phyloP scores from a whole-genome alignment of 1,139 yeast genomes.

The Candida sanyaensis region DNA sequence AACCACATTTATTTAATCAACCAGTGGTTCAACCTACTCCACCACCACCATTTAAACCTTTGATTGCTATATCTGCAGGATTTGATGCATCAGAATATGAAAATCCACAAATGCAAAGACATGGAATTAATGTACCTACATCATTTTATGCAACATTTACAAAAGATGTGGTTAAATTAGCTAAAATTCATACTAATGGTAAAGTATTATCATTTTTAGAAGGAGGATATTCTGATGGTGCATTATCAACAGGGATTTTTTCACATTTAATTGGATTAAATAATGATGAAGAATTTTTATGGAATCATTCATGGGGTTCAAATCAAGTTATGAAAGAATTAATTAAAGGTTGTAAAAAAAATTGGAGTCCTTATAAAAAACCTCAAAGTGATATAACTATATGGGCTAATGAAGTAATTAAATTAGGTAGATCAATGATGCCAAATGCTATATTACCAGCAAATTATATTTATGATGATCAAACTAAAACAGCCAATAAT shows the following conservation, averaged over 20 bases:
- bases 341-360: slow-evolving; percentile 66
- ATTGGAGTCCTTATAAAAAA: slow-evolving; percentile 61
- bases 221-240: slow-evolving; percentile 89
- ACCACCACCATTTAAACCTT: slow-evolving; percentile 64
- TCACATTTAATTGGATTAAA: slow-evolving; percentile 72
- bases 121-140: slow-evolving; percentile 81
- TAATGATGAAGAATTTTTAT: slow-evolving; percentile 45
- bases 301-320: slow-evolving; percentile 68
- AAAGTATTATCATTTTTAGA: slow-evolving; percentile 72
- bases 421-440: slow-evolving; percentile 68
- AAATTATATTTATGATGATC: slow-evolving; percentile 37
- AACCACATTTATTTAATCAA: slow-evolving; percentile 30
- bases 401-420: slow-evolving; percentile 72
- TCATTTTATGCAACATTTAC: slow-evolving; percentile 76
- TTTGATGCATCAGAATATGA: slow-evolving; percentile 89
- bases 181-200: slow-evolving; percentile 61
- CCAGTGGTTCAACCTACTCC: slow-evolving; percentile 30
- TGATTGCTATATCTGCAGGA: slow-evolving; percentile 79
- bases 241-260: slow-evolving; percentile 76
- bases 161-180: slow-evolving; percentile 66
- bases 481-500: slow-evolving; percentile 16
- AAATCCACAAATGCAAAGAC: slow-evolving; percentile 82
- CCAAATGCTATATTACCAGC: slow-evolving; percentile 54
- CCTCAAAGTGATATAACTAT: slow-evolving; percentile 47
- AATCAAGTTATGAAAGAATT: slow-evolving; percentile 66